Evolutionary conservation across 192 early-diverging fungal genomes (phyloP).

Genomic region (Spinellus fusiger): DNA sequence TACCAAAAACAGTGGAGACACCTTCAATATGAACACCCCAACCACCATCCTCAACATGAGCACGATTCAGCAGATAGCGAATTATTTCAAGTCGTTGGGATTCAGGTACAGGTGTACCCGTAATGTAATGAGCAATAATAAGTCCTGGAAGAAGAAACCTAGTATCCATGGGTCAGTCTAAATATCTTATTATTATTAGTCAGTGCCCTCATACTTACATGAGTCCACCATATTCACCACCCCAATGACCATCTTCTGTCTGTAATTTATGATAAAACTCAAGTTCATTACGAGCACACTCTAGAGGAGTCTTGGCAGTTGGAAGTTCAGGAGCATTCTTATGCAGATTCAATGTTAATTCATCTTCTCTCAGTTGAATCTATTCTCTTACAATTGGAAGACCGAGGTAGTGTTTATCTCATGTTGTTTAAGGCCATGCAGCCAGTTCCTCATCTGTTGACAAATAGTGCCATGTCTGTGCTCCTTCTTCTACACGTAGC

Average conservation of each 20-base stretch:
- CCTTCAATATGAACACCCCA: conserved; percentile 97
- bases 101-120: conserved; percentile 58
- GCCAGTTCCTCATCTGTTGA: conserved; percentile 40
- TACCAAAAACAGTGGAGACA: conserved; percentile 91
- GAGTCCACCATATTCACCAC: conserved; percentile 94
- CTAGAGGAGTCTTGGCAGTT: conserved; percentile 60
- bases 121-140: conserved; percentile 85
- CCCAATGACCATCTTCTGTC: conserved; percentile 91
- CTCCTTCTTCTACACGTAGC: conserved; percentile 75
- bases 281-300: conserved; percentile 88
- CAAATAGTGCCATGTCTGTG: conserved; percentile 90
- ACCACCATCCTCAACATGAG: conserved; percentile 83
- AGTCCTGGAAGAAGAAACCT: conserved; percentile 88
- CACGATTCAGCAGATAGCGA: conserved; percentile 80
- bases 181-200: neutral
- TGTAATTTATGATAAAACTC: conserved; percentile 84
- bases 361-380: neutral
- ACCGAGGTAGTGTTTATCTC: conserved; percentile 90
- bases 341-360: neutral
- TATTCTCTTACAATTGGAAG: conserved; percentile 41
- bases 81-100: conserved; percentile 71
- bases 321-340: conserved; percentile 50
- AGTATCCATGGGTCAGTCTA: neutral
- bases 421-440: conserved; percentile 67
- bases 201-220: conserved; percentile 38